Evolutionary conservation across 75 land plant species (phyloP), one percentile per base, ranked within the genome.

Genomic region (Azolla pinnata): DNA sequence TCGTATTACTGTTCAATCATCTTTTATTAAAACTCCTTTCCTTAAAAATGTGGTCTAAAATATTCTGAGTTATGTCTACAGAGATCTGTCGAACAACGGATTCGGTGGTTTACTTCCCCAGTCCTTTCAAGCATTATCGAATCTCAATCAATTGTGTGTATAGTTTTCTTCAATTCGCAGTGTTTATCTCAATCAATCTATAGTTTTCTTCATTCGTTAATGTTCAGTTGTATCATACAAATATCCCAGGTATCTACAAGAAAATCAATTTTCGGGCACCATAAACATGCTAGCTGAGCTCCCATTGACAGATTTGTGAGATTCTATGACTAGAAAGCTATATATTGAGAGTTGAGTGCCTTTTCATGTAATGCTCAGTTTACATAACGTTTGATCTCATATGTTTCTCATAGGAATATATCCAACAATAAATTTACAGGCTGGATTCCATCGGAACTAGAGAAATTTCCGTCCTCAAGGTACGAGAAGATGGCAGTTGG

Each of bases 351-450:
- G n/a, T n/a, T n/a, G n/a, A n/a, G n/a, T n/a, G n/a, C n/a, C n/a
- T n/a, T n/a, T n/a, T n/a, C n/a, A n/a, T n/a, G n/a, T n/a, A n/a
- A n/a, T n/a, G n/a, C n/a, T n/a, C n/a, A n/a, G n/a, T n/a, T n/a
- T n/a, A 4, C 7, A 4, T 50, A 7, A n/a, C 40, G 14, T 47
- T 44, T 23, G 40, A 26, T 38, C 54, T 46, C 49, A 19, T 20
- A 14, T 64, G 9, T 28, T 71, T 57, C 56, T 30, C 47, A 38
- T 83, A 90, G 97, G 62, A 79, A 92, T 70, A 75, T 92, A 49
- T 78, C 83, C 51, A 79, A 83, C 47, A 93, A 93, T 40, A 53
- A 68, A 59, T 93, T 93, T 55, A 81, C 67, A 68, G 96, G 98
- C 49, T 93, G 98, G 98, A 65, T 93, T 46, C 98, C 98, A 40